These are phyloP conservation scores for Ganoderma resinaceum DNA, from an alignment of 1,284 basidiomycete genomes.

Conservation along the genomic window DNA sequence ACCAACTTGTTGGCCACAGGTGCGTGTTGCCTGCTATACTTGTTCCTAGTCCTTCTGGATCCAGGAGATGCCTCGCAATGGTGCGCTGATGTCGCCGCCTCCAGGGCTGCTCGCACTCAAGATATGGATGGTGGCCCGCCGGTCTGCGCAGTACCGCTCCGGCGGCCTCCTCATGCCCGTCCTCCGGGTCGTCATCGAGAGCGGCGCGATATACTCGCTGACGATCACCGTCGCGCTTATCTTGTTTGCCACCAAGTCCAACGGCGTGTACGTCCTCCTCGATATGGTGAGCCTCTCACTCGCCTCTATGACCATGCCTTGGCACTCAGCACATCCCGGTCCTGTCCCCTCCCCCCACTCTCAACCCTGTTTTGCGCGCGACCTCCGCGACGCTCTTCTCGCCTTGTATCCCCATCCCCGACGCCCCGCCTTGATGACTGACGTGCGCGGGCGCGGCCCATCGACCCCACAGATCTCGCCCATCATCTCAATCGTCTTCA, in stretches of 20 bases:
- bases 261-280: constrained; percentile 42
- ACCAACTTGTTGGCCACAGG: constrained; percentile 42
- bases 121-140: constrained; percentile 37
- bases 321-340: background rate
- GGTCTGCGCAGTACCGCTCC: constrained; percentile 28
- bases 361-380: background rate
- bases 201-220: constrained; percentile 42
- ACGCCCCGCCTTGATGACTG: too few relatives aligned
- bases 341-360: background rate
- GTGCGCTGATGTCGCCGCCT: background rate
- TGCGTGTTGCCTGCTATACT: constrained; percentile 21
- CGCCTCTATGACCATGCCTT: background rate
- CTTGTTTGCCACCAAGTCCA: constrained; percentile 38
- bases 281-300: constrained; percentile 38
- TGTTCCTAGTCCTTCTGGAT: constrained; percentile 33
- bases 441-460: too few relatives aligned
- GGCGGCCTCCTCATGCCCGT: constrained; percentile 35
- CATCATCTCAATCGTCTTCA: constrained; percentile 41
- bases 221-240: constrained; percentile 42
- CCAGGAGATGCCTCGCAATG: too few relatives aligned
- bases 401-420: background rate
- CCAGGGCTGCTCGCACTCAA: constrained; percentile 37
- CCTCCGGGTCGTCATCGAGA: constrained; percentile 42
- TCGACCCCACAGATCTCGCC: constrained; percentile 32
- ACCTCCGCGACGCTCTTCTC: background rate